Conservation (phyloP, 768 basidiomycete genomes). For the Tubosaeta brunneosetosa region DNA sequence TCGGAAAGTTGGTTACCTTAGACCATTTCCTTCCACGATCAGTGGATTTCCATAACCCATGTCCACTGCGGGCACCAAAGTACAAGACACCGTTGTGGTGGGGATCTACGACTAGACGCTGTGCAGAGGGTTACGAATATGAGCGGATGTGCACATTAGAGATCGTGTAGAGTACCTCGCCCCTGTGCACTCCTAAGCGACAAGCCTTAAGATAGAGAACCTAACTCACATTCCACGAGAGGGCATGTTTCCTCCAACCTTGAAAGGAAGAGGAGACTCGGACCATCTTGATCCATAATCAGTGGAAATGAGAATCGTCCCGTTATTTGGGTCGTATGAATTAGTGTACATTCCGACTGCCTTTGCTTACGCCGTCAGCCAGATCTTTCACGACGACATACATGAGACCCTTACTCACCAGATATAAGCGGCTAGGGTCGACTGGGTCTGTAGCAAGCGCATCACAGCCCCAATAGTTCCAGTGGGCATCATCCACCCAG, state of each 20-base stretch:
- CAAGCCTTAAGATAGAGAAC: background rate
- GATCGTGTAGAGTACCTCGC: slow-evolving; percentile 4
- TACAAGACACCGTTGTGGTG: slow-evolving; percentile 57
- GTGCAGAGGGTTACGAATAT: background rate
- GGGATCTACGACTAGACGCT: slow-evolving; percentile 62
- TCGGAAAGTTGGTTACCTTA: slow-evolving; percentile 56
- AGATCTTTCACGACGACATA: background rate
- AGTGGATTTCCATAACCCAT: slow-evolving; percentile 65
- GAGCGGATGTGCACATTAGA: background rate
- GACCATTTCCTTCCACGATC: slow-evolving; percentile 56
- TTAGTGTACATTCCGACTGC: slow-evolving; percentile 13
- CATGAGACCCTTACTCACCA: slow-evolving; percentile 19
- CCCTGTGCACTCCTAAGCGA: slow-evolving; percentile 1
- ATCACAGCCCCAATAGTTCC: slow-evolving; percentile 61
- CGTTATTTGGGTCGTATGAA: slow-evolving; percentile 8
- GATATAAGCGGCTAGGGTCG: slow-evolving; percentile 48
- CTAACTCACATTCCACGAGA: slow-evolving; percentile 47
- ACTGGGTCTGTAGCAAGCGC: slow-evolving; percentile 62
- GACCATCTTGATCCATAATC: slow-evolving; percentile 56
- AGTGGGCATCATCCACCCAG: slow-evolving; percentile 43
- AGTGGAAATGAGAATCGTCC: slow-evolving; percentile 55
- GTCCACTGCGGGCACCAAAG: slow-evolving; percentile 61
- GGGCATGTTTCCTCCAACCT: slow-evolving; percentile 48
- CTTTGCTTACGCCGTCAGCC: background rate
- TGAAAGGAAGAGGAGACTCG: slow-evolving; percentile 52